A percentile compares a stretch with the other conserved stretches of the same genome.
These are phyloP conservation scores for Lactarius psammicola DNA, from an alignment of 768 basidiomycete species.

Conservation along the genomic window DNA sequence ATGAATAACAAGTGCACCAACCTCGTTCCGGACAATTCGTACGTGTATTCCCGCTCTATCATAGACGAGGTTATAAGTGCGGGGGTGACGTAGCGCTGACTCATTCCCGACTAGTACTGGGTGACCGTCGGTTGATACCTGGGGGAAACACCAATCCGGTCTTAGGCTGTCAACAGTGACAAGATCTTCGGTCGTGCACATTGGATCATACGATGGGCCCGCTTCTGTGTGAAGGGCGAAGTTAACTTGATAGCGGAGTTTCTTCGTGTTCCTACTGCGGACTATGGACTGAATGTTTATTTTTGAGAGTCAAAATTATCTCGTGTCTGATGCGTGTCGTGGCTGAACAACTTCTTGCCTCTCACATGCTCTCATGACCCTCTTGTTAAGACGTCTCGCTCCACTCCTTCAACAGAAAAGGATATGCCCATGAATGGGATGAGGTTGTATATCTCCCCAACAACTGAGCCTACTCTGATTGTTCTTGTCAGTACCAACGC, in stretches of 20 bases:
- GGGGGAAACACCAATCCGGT: neutral
- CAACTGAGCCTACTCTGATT: no score
- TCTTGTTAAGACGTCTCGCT: no score
- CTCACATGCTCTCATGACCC: no score
- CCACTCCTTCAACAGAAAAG: no score
- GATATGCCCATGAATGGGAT: no score
- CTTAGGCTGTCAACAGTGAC: slow-evolving; percentile 11
- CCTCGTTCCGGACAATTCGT: slow-evolving; percentile 13
- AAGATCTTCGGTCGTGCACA: neutral
- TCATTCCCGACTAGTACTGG: slow-evolving; percentile 13
- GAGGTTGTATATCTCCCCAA: no score
- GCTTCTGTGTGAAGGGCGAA: neutral
- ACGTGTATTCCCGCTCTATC: neutral
- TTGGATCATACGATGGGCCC: neutral
- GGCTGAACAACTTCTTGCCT: no score
- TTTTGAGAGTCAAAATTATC: neutral
- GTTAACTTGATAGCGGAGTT: neutral
- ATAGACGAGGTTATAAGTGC: neutral
- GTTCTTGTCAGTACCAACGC: neutral
- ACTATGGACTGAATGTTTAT: neutral
- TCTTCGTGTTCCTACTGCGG: neutral
- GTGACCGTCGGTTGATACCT: slow-evolving; percentile 11
- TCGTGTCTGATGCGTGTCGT: no score
- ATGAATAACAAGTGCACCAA: slow-evolving; percentile 10
- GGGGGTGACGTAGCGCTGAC: neutral